Percentiles rank a stretch among this genome's conserved stretches.
Conservation (phyloP, 2,329 filamentous ascomycete genomes). For the Aureobasidium lini region DNA sequence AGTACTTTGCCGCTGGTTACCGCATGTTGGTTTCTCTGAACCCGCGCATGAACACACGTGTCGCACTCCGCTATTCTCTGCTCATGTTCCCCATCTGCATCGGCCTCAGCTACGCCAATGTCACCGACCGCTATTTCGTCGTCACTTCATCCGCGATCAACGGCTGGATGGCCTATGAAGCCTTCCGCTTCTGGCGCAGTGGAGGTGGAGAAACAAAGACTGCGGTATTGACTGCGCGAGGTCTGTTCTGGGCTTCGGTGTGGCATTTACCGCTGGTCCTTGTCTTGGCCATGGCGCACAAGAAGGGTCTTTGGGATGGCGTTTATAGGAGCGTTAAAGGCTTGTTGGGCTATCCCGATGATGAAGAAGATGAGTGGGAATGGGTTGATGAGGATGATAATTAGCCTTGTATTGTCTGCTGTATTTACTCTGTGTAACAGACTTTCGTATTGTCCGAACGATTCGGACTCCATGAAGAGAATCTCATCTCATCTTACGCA, state of each 20-base stretch:
- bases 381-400: constrained; percentile 31
- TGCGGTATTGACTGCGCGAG: constrained; percentile 53
- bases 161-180: constrained; percentile 73
- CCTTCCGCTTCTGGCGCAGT: constrained; percentile 70
- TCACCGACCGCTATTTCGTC: constrained; percentile 82
- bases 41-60: constrained; percentile 73
- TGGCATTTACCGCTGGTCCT: constrained; percentile 90
- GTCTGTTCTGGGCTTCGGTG: constrained; percentile 93
- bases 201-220: constrained; percentile 62
- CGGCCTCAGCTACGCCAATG: constrained; percentile 66
- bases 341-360: constrained; percentile 38
- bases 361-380: constrained; percentile 52
- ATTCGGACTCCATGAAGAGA: too few relatives aligned
- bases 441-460: too few relatives aligned
- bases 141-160: constrained; percentile 76
- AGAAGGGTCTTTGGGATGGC: constrained; percentile 83
- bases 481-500: too few relatives aligned
- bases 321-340: constrained; percentile 63
- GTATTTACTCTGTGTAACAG: too few relatives aligned
- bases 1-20: constrained; percentile 68
- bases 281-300: constrained; percentile 83
- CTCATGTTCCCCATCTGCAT: constrained; percentile 81
- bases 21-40: constrained; percentile 80
- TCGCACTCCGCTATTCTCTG: constrained; percentile 79
- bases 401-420: neutral